Base-by-base conservation (phyloP, 495 filamentous ascomycete species). In the Xylaria flabelliformis region DNA sequence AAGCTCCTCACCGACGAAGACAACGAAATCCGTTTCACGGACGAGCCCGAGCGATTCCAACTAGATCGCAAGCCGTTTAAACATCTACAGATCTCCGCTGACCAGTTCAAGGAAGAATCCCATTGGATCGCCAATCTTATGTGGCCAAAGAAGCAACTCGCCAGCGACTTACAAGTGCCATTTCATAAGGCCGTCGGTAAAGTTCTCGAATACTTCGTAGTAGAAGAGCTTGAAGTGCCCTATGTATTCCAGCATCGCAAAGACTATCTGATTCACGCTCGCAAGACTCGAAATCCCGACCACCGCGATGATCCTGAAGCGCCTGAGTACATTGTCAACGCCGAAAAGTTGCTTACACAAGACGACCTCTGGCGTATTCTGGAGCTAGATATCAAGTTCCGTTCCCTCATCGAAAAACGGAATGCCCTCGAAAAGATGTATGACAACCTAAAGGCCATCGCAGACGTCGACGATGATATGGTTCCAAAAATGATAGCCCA, bases 171-270 rank as follows among this genome's bases (percentile, higher is more conserved):
- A 58, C 89, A 90, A 26, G 88, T 90, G 51, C 93, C 94, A 0
- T 97, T 99, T 80, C 91, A 92, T 75, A 91, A 92, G 73, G 91
- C 97, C 2, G 91, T 98, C 62, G 89, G 89, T 67, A 97, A 97
- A 80, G 94, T 98, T n/a, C 85, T 99, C 69, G 93, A 97, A 75
- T 97, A 98, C 74, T 91, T 99, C 76, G 91, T 95, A 51, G 89
- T 94, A 8, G 94, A 98, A 72, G 92, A 97, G 67, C 93, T 92
- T 78, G 96, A 99, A 77, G 94, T 98, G 4, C 95, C 96, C 0
- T 99, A 96, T 78, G 94, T 99, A 73, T 98, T 97, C 81, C 97
- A 98, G 77, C 95, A 99, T 75, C 93, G 97, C 48, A 95, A 97
- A 80, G 96, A 99, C 79, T 98, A 98, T 80, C 89, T 99, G 72